A percentile compares a stretch with the other conserved stretches of the same genome.
Evolutionary conservation across 108 stramenopile species (phyloP).

Genomic region (Phaeodactylum tricornutum): DNA sequence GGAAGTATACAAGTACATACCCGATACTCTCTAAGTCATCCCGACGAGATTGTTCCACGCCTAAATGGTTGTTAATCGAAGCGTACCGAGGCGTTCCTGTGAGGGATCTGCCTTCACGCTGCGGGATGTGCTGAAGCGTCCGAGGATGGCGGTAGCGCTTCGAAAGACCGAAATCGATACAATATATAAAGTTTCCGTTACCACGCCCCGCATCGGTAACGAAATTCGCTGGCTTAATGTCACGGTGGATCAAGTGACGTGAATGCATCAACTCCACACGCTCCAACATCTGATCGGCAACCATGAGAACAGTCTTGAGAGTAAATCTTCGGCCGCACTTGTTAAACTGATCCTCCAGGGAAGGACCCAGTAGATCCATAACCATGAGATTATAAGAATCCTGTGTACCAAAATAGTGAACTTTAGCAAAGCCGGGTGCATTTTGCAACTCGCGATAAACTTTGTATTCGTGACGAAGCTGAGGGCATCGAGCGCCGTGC

Average conservation of each 20-base stretch:
- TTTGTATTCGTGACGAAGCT: slow-evolving; percentile 99
- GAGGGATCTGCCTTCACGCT: slow-evolving; percentile 89
- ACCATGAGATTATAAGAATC: slow-evolving; percentile 99
- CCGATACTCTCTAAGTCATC: slow-evolving; percentile 97
- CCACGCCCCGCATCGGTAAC: slow-evolving; percentile 81
- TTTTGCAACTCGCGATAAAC: slow-evolving; percentile 98
- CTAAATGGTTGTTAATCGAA: slow-evolving; percentile 97
- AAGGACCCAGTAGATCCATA: slow-evolving; percentile 98
- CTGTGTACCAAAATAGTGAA: slow-evolving; percentile 96
- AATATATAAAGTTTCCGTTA: slow-evolving; percentile 86
- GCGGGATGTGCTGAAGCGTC: slow-evolving; percentile 97
- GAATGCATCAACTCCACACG: slow-evolving; percentile 96
- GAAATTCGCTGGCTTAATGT: slow-evolving; percentile 98
- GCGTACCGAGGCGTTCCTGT: slow-evolving; percentile 96
- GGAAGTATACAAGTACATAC: slow-evolving; percentile 96
- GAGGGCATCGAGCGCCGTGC: slow-evolving; percentile 85
- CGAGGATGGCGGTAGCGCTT: slow-evolving; percentile 97
- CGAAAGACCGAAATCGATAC: slow-evolving; percentile 97
- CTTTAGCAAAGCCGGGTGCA: slow-evolving; percentile 91
- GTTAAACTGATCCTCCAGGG: slow-evolving; percentile 97
- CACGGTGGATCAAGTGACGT: slow-evolving; percentile 92
- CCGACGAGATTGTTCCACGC: slow-evolving; percentile 94
- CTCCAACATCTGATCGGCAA: slow-evolving; percentile 98
- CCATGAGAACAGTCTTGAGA: slow-evolving; percentile 92
- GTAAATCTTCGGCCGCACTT: slow-evolving; percentile 93